Evolutionary conservation across 345 rosid genomes (phyloP).

Genomic region (Alliaria petiolata): DNA sequence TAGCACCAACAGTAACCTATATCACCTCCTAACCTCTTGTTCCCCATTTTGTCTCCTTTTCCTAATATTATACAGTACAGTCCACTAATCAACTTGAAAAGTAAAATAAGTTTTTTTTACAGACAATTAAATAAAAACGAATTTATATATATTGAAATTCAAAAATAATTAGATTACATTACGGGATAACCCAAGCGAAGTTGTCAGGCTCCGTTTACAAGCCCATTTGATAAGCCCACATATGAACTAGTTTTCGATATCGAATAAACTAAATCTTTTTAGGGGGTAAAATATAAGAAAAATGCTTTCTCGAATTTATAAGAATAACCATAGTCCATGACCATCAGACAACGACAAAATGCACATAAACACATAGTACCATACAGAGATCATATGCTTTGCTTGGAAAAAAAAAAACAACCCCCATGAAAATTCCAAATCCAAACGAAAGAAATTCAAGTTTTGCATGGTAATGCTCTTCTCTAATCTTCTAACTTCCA

Average conservation of each 20-base stretch:
- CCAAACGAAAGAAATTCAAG: conserved; percentile 5
- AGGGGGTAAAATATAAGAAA: not conserved
- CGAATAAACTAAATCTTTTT: not conserved
- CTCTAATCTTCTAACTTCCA: conserved; percentile 1
- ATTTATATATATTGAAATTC: not conserved
- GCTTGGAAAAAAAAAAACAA: not conserved
- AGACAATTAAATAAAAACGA: not conserved
- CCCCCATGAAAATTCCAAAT: not conserved
- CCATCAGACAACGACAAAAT: conserved; percentile 21
- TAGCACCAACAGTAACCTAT: conserved; percentile 16
- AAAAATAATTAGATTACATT: not conserved
- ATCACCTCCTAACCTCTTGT: conserved; percentile 25
- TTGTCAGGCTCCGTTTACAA: not conserved
- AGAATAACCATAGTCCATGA: not conserved
- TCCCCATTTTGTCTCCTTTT: conserved; percentile 18
- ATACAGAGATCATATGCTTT: conserved; percentile 5
- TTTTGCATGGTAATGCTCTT: conserved; percentile 14
- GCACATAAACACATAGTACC: conserved; percentile 22
- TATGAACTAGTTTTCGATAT: not conserved
- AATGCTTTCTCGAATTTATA: not conserved
- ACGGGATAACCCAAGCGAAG: not conserved
- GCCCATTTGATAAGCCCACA: conserved; percentile 7
- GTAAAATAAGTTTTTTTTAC: not conserved
- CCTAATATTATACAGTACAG: not conserved
- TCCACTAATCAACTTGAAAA: conserved; percentile 11